Conservation (phyloP, 73 alveolate genomes). For the Uronychia setigera region DNA sequence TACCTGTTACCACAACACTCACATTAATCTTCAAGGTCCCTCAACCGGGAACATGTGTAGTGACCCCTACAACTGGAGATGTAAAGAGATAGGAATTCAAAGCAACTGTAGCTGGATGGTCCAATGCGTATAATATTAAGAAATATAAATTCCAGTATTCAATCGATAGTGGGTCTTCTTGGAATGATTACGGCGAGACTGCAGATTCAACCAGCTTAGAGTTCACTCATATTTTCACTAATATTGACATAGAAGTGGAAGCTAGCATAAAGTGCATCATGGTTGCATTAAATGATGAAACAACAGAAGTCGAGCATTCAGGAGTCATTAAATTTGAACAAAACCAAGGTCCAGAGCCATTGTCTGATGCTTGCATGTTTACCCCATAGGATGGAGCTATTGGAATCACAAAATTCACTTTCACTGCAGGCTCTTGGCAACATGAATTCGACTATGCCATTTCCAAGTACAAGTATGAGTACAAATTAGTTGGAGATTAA, state of each 20-base stretch:
- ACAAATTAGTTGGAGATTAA: no score
- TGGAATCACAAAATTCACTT: background rate
- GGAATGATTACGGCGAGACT: background rate
- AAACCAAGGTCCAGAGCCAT: background rate
- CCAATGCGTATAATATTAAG: background rate
- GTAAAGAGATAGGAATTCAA: background rate
- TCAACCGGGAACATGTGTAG: background rate
- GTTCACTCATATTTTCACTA: background rate
- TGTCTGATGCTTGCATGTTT: background rate
- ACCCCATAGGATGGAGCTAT: background rate
- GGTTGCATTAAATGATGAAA: background rate
- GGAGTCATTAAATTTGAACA: background rate
- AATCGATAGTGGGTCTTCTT: background rate
- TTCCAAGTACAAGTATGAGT: background rate
- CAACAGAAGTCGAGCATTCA: background rate
- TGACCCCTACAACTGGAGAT: background rate
- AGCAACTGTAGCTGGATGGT: background rate
- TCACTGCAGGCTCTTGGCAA: background rate
- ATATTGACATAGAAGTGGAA: background rate
- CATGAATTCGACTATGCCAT: background rate
- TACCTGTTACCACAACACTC: background rate
- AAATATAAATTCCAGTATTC: background rate
- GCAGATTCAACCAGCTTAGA: background rate
- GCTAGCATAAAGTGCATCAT: background rate
- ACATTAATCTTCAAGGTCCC: background rate